These are phyloP conservation scores for Talaromyces islandicus DNA, from an alignment of 2,329 filamentous ascomycete genomes.

Conservation along the genomic window DNA sequence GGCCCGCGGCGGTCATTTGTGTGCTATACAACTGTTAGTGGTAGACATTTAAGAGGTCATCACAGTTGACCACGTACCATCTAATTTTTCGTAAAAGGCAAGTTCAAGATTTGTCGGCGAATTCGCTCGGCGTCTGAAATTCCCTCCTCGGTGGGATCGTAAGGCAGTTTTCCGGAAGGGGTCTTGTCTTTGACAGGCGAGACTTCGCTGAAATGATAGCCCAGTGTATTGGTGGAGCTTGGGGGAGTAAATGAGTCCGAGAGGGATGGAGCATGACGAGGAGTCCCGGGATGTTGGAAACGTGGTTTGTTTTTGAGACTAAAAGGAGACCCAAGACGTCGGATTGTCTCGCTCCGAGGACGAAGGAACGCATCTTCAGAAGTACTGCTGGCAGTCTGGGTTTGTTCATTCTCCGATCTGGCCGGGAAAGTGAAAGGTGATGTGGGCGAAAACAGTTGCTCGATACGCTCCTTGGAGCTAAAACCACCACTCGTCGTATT, in stretches of 20 bases:
- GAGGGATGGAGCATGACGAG: conserved; percentile 37
- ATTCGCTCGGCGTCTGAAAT: conserved; percentile 35
- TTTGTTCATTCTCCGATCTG: conserved; percentile 29
- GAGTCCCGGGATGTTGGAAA: conserved; percentile 23
- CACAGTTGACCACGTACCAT: neutral
- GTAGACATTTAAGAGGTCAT: neutral
- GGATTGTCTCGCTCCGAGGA: conserved; percentile 34
- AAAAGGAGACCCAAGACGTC: conserved; percentile 45
- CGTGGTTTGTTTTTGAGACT: conserved; percentile 32
- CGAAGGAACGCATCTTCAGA: conserved; percentile 23
- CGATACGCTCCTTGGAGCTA: conserved; percentile 45
- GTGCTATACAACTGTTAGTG: conserved; percentile 5
- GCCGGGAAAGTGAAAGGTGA: conserved; percentile 23
- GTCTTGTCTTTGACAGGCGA: conserved; percentile 15
- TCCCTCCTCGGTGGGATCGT: conserved; percentile 28
- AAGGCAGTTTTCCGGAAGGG: conserved; percentile 16
- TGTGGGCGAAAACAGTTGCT: conserved; percentile 45
- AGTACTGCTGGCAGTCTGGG: conserved; percentile 18
- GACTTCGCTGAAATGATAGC: conserved; percentile 11
- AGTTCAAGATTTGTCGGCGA: conserved; percentile 32
- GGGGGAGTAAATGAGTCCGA: conserved; percentile 38
- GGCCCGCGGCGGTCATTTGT: neutral
- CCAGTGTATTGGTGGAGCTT: conserved; percentile 16
- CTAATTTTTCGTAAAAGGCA: conserved; percentile 23
- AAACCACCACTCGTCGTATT: conserved; percentile 54